Evolutionary conservation across 495 filamentous ascomycete species (phyloP).

Genomic region (Pseudoneurospora amorphoporcata): DNA sequence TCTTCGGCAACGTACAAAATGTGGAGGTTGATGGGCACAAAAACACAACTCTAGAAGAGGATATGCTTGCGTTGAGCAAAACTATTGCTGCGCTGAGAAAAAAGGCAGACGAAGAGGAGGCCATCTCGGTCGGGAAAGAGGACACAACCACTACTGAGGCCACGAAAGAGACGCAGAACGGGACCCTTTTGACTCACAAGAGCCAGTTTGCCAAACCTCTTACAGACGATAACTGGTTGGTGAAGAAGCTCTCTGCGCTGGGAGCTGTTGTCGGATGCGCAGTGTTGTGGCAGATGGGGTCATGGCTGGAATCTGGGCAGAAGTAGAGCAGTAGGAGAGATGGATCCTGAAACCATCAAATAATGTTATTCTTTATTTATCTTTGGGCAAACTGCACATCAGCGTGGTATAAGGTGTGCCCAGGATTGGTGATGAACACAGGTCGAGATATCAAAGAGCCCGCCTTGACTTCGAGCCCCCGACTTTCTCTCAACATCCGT

Average conservation of each 20-base stretch:
- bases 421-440: neutral
- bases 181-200: constrained; percentile 18
- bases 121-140: constrained; percentile 17
- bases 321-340: constrained; percentile 3
- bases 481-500: neutral
- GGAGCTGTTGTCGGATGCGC: constrained; percentile 56
- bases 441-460: neutral
- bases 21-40: constrained; percentile 68
- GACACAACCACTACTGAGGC: constrained; percentile 18
- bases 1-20: constrained; percentile 96
- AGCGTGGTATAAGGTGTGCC: neutral
- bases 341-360: neutral
- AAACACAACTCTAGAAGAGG: constrained; percentile 57
- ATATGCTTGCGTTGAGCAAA: constrained; percentile 52
- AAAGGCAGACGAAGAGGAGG: constrained; percentile 36
- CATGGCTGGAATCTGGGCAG: constrained; percentile 31
- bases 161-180: constrained; percentile 25
- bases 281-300: constrained; percentile 56
- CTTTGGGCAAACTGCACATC: neutral
- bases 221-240: constrained; percentile 56
- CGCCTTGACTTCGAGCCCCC: neutral
- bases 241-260: constrained; percentile 56
- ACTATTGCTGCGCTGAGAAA: constrained; percentile 51
- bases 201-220: constrained; percentile 48
- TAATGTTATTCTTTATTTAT: neutral